These are phyloP conservation scores for Ambrosia hybrid DNA, from an alignment of 140 eudicot genomes.

Conservation along the genomic window DNA sequence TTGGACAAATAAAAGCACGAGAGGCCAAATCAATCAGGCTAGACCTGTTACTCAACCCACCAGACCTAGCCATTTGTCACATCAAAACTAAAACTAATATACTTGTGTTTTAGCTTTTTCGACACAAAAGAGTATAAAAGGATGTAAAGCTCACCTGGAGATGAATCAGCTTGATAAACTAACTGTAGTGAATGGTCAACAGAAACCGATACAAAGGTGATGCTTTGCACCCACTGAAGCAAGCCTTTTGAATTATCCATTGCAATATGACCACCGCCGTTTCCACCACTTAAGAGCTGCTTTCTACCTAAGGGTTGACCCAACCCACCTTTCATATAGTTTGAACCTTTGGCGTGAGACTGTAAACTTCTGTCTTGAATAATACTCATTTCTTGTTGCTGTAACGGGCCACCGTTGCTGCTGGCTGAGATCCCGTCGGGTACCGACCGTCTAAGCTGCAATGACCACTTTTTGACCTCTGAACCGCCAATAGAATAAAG, in stretches of 20 bases:
- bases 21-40: too few species aligned
- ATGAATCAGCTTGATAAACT: conserved; percentile 79
- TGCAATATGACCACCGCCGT: conserved; percentile 61
- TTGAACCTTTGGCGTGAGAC: conserved; percentile 61
- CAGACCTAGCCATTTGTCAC: too few species aligned
- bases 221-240: conserved; percentile 98
- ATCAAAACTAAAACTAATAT: neutral
- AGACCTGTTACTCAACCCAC: too few species aligned
- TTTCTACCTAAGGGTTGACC: conserved; percentile 76
- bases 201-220: conserved; percentile 76
- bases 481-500: conserved; percentile 88
- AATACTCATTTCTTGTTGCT: conserved; percentile 77
- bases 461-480: conserved; percentile 92
- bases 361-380: conserved; percentile 72
- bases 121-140: neutral
- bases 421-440: conserved; percentile 86
- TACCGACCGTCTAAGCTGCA: conserved; percentile 82
- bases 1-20: too few species aligned
- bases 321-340: conserved; percentile 75
- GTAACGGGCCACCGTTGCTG: conserved; percentile 79
- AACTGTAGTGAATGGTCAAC: conserved; percentile 84
- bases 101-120: neutral
- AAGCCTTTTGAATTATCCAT: conserved; percentile 85
- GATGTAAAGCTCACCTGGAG: conserved; percentile 55
- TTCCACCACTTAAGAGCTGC: conserved; percentile 58